These are phyloP conservation scores for Samsoniella hepiali DNA, from an alignment of 2,329 filamentous ascomycete species.

Conservation along the genomic window DNA sequence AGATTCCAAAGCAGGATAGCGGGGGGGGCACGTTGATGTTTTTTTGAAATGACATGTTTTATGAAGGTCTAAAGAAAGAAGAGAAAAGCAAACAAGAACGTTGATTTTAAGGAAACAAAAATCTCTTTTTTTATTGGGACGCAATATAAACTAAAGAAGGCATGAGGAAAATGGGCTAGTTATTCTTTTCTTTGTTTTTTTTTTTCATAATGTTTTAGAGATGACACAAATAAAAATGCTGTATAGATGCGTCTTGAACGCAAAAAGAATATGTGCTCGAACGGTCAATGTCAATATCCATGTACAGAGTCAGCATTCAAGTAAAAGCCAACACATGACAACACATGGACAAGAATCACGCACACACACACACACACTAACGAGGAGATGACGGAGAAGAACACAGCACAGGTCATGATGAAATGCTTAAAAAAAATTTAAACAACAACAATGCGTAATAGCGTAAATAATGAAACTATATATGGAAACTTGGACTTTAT, in stretches of 20 bases:
- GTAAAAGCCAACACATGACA: neutral
- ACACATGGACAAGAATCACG: neutral
- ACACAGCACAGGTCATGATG: too few species aligned
- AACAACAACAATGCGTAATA: too few species aligned
- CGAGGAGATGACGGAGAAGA: too few species aligned
- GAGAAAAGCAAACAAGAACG: slow-evolving; percentile 21
- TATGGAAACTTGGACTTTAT: neutral
- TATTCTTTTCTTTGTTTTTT: slow-evolving; percentile 14
- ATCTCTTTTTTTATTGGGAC: slow-evolving; percentile 14
- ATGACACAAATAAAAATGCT: slow-evolving; percentile 18
- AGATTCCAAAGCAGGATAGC: slow-evolving; percentile 21
- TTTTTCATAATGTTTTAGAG: slow-evolving; percentile 19
- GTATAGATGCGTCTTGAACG: slow-evolving; percentile 12
- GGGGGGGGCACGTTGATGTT: neutral
- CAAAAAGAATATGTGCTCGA: neutral
- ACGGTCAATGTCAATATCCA: too few species aligned
- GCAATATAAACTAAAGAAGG: slow-evolving; percentile 16
- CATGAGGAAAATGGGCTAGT: slow-evolving; percentile 15
- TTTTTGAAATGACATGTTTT: slow-evolving; percentile 23
- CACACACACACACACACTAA: too few species aligned
- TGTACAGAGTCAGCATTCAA: too few species aligned
- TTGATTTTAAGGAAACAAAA: slow-evolving; percentile 6
- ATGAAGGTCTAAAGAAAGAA: slow-evolving; percentile 20
- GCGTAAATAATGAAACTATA: neutral
- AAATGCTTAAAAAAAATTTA: too few species aligned